Evolutionary conservation across 176 grass and related monocot species (phyloP), one percentile per base, ranked within the genome.

Genomic region (Zizania latifolia): DNA sequence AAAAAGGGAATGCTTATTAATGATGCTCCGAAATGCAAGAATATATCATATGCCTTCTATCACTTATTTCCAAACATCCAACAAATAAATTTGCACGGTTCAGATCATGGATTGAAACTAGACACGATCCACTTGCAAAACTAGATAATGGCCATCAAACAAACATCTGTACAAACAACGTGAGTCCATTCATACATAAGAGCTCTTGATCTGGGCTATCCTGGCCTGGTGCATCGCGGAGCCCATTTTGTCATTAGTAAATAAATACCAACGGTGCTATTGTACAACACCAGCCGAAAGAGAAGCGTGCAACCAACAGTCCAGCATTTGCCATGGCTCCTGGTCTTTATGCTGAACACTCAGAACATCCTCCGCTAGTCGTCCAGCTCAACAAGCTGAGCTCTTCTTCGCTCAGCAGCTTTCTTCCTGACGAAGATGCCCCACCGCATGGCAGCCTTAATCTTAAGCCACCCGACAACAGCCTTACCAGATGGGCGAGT

Each of bases 401-500:
- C 95, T 85, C 91, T 86, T 80, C 79, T 94, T n/a, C n/a, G n/a
- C 76, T 99, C 91, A 1, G 95, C 95, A 4, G 95, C 95, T 81
- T 99, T 94, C 75, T 91, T 88, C 84, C 95, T 89, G 29, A 99
- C 78, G 38, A 99, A 99, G 46, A 99, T 92, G 32, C 95, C 91
- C 95, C 95, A 99, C 19, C 91, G 88, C 95, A 99, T 99, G 30
- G 91, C 95, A 16, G 91, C 91, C 86, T 99, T 99, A 51, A 99
- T 94, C 79, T 98, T 98, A 75, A 98, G 87, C 95, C 95, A 98
- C 15, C 95, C 91, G 14, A 99, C 91, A 68, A 94, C 95, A 38
- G 95, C 95, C 82, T 88, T 99, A 23, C 95, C 91, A 1, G 91
- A 89, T 6, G 88, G 5, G 19, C 86, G 83, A 29, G 70, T 29